Base-by-base conservation (phyloP, 2,329 filamentous ascomycete species). In the Myrmaecium sp. region DNA sequence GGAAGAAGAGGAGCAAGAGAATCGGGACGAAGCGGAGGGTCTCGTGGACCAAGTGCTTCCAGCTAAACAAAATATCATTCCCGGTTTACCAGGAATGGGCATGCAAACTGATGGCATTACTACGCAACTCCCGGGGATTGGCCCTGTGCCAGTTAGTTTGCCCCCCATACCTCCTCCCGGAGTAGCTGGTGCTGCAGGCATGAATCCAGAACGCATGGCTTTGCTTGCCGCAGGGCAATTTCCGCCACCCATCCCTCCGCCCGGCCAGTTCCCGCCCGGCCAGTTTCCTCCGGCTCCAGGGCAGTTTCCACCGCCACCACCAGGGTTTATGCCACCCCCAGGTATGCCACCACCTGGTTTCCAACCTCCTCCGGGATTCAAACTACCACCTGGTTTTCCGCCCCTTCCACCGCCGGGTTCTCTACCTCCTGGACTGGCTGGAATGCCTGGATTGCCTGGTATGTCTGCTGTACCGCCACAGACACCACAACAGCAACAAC, bases 1-100 rank as follows among this genome's bases (percentile, higher is more conserved):
- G 37, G 84, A 93, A 41, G 83, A 94, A 41, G 89, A 95, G 49
- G 83, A 94, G 45, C 80, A 86, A 45, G 84, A 95, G 51, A 63
- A 78, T 32, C 81, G 94, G 48, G 89, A 95, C 46, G 89, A 95
- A 53, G 76, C 78, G 38, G 86, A 95, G 37, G 84, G 82, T 3
- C 64, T 95, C 23, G 75, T 91, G 28, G 89, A 98, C 43, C 89
- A 98, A 49, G 79, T 78, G 51, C 81, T 77, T 66, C 76, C 67
- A 12, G 54, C 69, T 16, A 70, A 67, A 40, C 60, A 61, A 32
- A 51, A 65, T 12, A 51, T 52, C 12, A 47, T 66, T 6, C 66
- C 50, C 3, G 62, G 66, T 15, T 66, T 78, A 30, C 74, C 72
- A 4, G 78, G 70, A 17, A 43, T 53, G 23, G 41, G 45, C 36